These are phyloP conservation scores for Wallemia mellicola DNA, from an alignment of 1,284 basidiomycete species.

Conservation along the genomic window DNA sequence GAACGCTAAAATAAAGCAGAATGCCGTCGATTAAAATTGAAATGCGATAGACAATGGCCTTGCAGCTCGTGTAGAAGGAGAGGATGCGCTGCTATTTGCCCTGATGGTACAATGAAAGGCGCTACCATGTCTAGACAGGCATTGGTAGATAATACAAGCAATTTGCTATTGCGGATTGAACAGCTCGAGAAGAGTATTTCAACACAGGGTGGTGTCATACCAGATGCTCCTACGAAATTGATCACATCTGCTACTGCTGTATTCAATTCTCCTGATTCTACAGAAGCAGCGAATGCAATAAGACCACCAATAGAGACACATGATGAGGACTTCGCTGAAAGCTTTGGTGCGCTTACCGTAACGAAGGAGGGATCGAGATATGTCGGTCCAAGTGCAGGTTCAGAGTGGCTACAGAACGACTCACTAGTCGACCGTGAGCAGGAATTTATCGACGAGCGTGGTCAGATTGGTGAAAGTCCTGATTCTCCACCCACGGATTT, in stretches of 20 bases:
- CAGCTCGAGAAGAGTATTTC: slow-evolving; percentile 5
- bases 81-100: slow-evolving; percentile 24
- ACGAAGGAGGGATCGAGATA: slow-evolving; percentile 21
- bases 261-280: background rate
- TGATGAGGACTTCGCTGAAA: slow-evolving; percentile 9
- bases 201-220: slow-evolving; percentile 3
- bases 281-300: background rate
- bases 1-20: background rate
- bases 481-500: background rate
- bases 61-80: slow-evolving; percentile 24
- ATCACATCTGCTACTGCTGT: slow-evolving; percentile 2
- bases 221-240: slow-evolving; percentile 4
- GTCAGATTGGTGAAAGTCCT: background rate
- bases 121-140: slow-evolving; percentile 17
- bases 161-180: slow-evolving; percentile 13
- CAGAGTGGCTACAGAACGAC: slow-evolving; percentile 19
- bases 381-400: slow-evolving; percentile 22
- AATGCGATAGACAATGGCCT: slow-evolving; percentile 6
- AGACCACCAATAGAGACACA: slow-evolving; percentile 8
- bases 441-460: background rate
- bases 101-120: slow-evolving; percentile 17
- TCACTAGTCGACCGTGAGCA: background rate
- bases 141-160: slow-evolving; percentile 27
- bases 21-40: background rate
- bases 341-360: slow-evolving; percentile 21